Evolutionary conservation across 2,329 filamentous ascomycete genomes (phyloP), one percentile per base, ranked within the genome.

Genomic region (Didymella segeticola): DNA sequence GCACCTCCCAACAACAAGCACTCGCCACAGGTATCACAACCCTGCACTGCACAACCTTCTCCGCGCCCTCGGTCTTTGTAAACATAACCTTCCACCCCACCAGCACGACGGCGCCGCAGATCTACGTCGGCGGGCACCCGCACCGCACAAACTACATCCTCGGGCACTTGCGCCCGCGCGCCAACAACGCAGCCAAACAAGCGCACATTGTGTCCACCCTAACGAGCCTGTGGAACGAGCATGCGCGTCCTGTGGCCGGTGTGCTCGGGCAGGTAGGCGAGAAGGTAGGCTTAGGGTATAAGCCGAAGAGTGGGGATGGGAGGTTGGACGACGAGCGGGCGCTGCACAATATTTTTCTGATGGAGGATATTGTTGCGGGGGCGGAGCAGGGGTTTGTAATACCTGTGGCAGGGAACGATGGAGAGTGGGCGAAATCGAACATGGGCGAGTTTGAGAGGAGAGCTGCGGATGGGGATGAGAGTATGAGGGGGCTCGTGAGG

Each of bases 61-160:
- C 67, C 36, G 74, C 77, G 0, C 77, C 77, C 0, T 70, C 67
- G 3, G 61, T 77, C 20, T 80, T 81, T 66, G 77, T 80, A 42
- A 78, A 80, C 55, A 70, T 80, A 12, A 61, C 66, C 14, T 79
- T 78, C 47, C 57, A 62, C 42, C n/a, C 43, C 19, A 45, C 34
- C 23, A 12, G 26, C 30, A 20, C 22, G 11, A 6, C 19, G 17
- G 5, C 20, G 17, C 20, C 26, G 0, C 42, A 19, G 38, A 45
- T 33, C 38, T 58, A 17, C 47, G 57, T 39, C 47, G 58, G 37
- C 29, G 45, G 25, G 17, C 15, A 3, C 4, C 22, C 31, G 2
- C 7, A n/a, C 1, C 46, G 30, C 4, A 57, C 61, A 38, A 70
- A 70, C 51, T 61, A 57, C 46, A 63, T 69, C 20, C 49, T 55